These are phyloP conservation scores for Diaporthe sp. DNA, from an alignment of 2,329 filamentous ascomycete genomes.

Conservation along the genomic window DNA sequence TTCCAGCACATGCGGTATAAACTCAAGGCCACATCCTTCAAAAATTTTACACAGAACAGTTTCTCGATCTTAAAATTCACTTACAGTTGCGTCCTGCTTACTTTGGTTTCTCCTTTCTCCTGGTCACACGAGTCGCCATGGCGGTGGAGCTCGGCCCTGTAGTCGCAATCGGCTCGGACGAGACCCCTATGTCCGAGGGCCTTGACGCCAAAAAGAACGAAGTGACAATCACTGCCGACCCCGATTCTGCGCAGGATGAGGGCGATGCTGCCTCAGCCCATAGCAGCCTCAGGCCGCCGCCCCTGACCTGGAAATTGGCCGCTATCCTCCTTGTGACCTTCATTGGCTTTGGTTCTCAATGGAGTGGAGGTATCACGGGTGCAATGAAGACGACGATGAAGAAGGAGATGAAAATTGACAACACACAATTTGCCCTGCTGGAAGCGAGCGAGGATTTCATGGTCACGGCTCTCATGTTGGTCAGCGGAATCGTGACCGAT, in stretches of 20 bases:
- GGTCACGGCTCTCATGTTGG: constrained; percentile 66
- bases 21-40: background rate
- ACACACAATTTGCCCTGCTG: constrained; percentile 69
- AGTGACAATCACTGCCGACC: constrained; percentile 1
- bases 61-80: background rate
- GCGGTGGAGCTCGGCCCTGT: background rate
- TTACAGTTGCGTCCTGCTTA: background rate
- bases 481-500: constrained; percentile 69
- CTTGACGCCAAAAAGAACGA: background rate
- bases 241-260: constrained; percentile 7
- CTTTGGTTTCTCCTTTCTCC: background rate
- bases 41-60: background rate
- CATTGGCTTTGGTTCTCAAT: constrained; percentile 71
- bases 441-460: constrained; percentile 74
- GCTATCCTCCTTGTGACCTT: constrained; percentile 63
- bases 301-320: constrained; percentile 3
- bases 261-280: background rate
- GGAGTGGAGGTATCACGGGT: constrained; percentile 71
- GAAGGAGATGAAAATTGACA: constrained; percentile 64
- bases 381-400: constrained; percentile 73
- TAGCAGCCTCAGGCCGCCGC: constrained; percentile 8
- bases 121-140: background rate
- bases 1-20: background rate
- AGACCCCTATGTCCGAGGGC: background rate
- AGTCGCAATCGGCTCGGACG: background rate